Evolutionary conservation across 306 rosid species (phyloP).

Genomic region (Hylodesmum podocarpum): DNA sequence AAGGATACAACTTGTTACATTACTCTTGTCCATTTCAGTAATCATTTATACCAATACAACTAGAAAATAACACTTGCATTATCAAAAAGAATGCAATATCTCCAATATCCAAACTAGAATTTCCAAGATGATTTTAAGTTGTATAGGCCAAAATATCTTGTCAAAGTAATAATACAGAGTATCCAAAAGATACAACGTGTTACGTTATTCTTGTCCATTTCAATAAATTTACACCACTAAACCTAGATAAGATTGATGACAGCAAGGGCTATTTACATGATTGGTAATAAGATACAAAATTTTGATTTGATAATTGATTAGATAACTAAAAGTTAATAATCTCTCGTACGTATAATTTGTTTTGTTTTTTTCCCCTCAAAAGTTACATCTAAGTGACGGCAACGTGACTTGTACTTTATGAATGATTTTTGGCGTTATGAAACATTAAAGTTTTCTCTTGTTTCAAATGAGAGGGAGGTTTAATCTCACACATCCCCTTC

Average conservation of each 20-base stretch:
- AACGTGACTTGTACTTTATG: not conserved
- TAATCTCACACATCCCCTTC: constrained; percentile 9
- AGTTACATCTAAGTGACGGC: not conserved
- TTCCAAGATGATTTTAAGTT: not conserved
- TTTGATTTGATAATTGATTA: not conserved
- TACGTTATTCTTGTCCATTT: not conserved
- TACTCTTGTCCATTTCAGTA: not conserved
- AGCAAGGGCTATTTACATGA: not conserved
- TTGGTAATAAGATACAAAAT: not conserved
- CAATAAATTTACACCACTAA: not conserved
- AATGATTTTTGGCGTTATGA: not conserved
- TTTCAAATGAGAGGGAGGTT: constrained; percentile 1
- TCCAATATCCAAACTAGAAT: not conserved
- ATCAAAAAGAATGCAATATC: too few relatives aligned
- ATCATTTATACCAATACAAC: not conserved
- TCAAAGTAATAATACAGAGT: not conserved
- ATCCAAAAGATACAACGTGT: not conserved
- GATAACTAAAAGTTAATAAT: not conserved
- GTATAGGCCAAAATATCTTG: not conserved
- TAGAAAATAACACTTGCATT: too few relatives aligned
- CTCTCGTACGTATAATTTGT: not conserved
- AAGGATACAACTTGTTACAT: not conserved
- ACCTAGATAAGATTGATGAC: not conserved
- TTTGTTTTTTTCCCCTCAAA: not conserved
- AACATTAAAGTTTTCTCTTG: not conserved